A percentile compares a stretch with the other conserved stretches of the same genome.
These are phyloP conservation scores for Aphanomyces invadans DNA, from an alignment of 352 stramenopile genomes.

Conservation along the genomic window DNA sequence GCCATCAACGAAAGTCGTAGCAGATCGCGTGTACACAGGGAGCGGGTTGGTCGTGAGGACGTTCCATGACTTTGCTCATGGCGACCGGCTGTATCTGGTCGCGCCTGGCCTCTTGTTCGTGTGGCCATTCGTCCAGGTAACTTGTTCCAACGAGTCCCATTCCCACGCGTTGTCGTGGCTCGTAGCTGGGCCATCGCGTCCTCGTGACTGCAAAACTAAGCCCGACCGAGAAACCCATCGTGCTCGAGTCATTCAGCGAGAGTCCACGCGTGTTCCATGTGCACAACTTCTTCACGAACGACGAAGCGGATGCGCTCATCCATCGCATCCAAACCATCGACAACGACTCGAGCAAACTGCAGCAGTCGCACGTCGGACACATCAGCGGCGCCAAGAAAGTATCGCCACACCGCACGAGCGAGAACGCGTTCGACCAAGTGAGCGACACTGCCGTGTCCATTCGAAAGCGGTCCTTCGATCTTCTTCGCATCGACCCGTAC, in stretches of 20 bases:
- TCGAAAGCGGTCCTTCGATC: slow-evolving; percentile 82
- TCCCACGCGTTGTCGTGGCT: background rate
- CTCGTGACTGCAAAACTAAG: slow-evolving; percentile 42
- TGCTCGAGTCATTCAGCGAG: slow-evolving; percentile 72
- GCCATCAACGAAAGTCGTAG: slow-evolving; percentile 32
- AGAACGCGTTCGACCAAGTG: slow-evolving; percentile 84
- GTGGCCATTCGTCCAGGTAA: slow-evolving; percentile 67
- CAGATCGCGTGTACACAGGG: slow-evolving; percentile 68
- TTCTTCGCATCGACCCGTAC: slow-evolving; percentile 87
- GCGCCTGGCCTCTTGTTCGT: slow-evolving; percentile 62
- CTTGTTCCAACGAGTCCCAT: no score
- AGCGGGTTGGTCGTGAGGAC: slow-evolving; percentile 40
- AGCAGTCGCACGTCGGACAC: slow-evolving; percentile 71
- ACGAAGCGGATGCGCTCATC: slow-evolving; percentile 77
- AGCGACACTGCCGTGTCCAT: slow-evolving; percentile 62
- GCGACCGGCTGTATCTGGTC: slow-evolving; percentile 65
- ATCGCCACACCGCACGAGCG: slow-evolving; percentile 69
- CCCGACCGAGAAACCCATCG: slow-evolving; percentile 46
- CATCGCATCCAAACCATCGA: slow-evolving; percentile 72
- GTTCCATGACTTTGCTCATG: slow-evolving; percentile 45
- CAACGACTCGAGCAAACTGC: slow-evolving; percentile 71
- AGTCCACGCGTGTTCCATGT: slow-evolving; percentile 79
- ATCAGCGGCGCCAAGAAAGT: slow-evolving; percentile 59
- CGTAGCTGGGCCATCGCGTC: slow-evolving; percentile 56
- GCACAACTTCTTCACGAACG: slow-evolving; percentile 79